Conservation (phyloP, 2,329 filamentous ascomycete species). For the Diaporthe sp. region DNA sequence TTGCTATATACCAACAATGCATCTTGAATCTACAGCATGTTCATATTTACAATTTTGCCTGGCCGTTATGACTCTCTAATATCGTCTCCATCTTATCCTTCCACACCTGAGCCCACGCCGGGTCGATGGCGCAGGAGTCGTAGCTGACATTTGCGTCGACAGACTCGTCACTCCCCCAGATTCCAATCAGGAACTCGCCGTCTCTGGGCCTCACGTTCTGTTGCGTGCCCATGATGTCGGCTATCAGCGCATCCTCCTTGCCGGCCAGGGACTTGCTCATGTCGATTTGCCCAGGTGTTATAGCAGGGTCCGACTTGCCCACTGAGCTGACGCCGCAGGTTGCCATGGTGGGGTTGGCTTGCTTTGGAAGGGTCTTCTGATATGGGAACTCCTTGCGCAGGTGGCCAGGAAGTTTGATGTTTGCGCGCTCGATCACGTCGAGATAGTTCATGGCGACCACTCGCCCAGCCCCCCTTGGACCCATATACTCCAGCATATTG, state of each 20-base stretch:
- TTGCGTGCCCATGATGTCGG: slow-evolving; percentile 13
- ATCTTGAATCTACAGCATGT: background rate
- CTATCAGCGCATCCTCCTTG: slow-evolving; percentile 14
- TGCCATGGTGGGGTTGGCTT: slow-evolving; percentile 33
- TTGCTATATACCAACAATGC: background rate
- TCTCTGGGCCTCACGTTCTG: slow-evolving; percentile 36
- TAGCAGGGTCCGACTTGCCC: slow-evolving; percentile 20
- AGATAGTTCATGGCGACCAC: slow-evolving; percentile 35
- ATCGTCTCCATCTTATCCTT: slow-evolving; percentile 27
- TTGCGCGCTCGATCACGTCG: slow-evolving; percentile 34
- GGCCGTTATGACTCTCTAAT: background rate
- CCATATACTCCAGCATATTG: slow-evolving; percentile 29
- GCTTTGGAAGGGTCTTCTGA: slow-evolving; percentile 28
- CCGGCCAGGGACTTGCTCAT: slow-evolving; percentile 1
- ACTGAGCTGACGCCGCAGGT: slow-evolving; percentile 37
- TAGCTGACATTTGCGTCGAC: slow-evolving; percentile 26
- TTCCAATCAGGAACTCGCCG: slow-evolving; percentile 35
- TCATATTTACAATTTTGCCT: slow-evolving; percentile 23
- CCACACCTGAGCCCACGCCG: slow-evolving; percentile 30
- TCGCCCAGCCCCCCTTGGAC: slow-evolving; percentile 27
- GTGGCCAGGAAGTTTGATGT: slow-evolving; percentile 21
- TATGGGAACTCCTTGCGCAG: slow-evolving; percentile 24
- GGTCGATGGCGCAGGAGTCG: slow-evolving; percentile 35
- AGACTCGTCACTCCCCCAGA: slow-evolving; percentile 31
- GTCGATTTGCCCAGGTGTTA: slow-evolving; percentile 27